Evolutionary conservation across 352 stramenopile species (phyloP), one percentile per base, ranked within the genome.

Genomic region (Halophytophthora polymorphica): DNA sequence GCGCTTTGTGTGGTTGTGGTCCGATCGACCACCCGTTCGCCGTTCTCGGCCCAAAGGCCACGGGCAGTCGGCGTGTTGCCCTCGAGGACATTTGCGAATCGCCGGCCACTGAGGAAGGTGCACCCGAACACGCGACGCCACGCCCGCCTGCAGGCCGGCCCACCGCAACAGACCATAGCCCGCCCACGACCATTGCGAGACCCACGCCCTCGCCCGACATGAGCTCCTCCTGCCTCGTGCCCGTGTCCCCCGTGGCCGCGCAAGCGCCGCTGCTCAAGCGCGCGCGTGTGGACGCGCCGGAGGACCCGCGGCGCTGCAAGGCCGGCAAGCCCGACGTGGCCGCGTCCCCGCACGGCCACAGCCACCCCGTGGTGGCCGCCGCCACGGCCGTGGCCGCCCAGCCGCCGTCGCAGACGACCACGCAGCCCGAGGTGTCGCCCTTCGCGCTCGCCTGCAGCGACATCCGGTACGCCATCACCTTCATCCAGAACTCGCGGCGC

Each of bases 401-500:
- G 37, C 59, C 69, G 36, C 64, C 67, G 49, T 51, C 69, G 56
- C 23, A 58, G 8, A 46, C 57, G 34, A 25, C 54, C 29, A 15
- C 49, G 22, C 50, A 63, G 12, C n/a, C 54, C 17, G 44, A 69
- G 18, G 43, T 69, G 47, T 67, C 57, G 53, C 74, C 79, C 0
- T 57, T 83, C 25, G 69, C 86, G 45, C 60, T 77, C 34, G 69
- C 74, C 13, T 77, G 68, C 50, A 68, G 59, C 38, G 87, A 68
- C 54, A 81, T 88, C 45, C 68, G 75, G 50, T 74, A 84, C 47
- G 80, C 80, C 25, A 83, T 90, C 56, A 73, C 69, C 17, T 91
- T 91, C 53, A 69, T 91, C 25, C 80, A 85, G 59, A 81, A 86
- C 52, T 88, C 80, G 43, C 77, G 80, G 23, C 73, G 75, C 47